Evolutionary conservation across 768 basidiomycete species (phyloP), one percentile per base, ranked within the genome.

Genomic region (Mycena floridula): DNA sequence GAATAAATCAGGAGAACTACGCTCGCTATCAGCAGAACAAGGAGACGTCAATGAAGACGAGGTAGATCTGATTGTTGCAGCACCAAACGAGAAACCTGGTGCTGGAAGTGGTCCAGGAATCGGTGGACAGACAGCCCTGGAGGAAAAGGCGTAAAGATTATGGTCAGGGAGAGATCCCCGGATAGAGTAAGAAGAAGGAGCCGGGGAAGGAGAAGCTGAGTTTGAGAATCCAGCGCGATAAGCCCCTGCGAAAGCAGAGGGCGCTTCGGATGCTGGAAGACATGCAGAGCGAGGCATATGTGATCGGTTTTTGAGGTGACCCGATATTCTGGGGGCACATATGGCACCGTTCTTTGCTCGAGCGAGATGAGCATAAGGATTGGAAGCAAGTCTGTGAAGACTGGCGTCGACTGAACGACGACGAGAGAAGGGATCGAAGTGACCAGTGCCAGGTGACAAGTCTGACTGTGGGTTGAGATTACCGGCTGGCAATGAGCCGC

Each of bases 1-100:
- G 22, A 68, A 56, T 28, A 69, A 68, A 44, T 80, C 79, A 4
- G 81, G 78, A 7, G 81, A 80, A 39, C 70, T 71, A 40, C 70
- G 66, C 40, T 82, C 80, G 44, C 72, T 71, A 45, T 70, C 73
- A 5, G 63, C 63, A 4, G 77, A 74, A 39, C 67, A 66, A 11
- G 74, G 70, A 13, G 79, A 77, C 15, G 68, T 59, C 51, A 73
- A 68, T 3, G 76, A 68, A 0, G 74, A 54, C 2, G 66, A 53
- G 15, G 57, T 67, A n/a, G n/a, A n/a, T n/a, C 3, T 35, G 40
- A 73, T 72, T 40, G 66, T 75, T 23, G 81, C 76, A 8, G 73
- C 70, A 46, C 81, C 81, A 50, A 84, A 84, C 37, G 77, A 77
- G 65, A 79, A 83, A 44, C 72, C 74, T 30, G 79, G 79, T 4